Evolutionary conservation across 441 rosid species (phyloP).

Genomic region (Gossypium lobatum): DNA sequence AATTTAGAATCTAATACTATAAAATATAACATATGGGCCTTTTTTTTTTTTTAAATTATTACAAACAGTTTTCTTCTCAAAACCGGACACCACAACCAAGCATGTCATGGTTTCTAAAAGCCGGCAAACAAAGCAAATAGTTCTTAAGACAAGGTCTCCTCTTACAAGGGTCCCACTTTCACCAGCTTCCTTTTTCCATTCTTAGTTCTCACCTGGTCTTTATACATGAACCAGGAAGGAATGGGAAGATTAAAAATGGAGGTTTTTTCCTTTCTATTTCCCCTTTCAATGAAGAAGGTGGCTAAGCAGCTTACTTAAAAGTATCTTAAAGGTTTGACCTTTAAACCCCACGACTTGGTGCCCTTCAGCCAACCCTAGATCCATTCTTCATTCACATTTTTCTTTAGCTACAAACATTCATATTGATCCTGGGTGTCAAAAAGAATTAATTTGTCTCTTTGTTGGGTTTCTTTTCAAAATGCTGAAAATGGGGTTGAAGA

Average conservation of each 20-base stretch:
- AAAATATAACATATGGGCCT: not conserved
- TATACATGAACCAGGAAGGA: not conserved
- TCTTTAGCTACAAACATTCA: not conserved
- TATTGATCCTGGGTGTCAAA: not conserved
- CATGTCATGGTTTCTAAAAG: not conserved
- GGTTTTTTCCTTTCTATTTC: too few species aligned
- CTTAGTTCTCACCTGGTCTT: not conserved
- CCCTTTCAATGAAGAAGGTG: not conserved
- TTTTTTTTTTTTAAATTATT: not conserved
- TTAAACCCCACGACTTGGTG: not conserved
- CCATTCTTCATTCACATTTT: not conserved
- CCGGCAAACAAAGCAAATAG: not conserved
- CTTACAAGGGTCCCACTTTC: not conserved
- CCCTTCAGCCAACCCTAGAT: not conserved
- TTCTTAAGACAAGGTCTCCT: conserved; percentile 1
- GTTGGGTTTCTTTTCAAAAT: conserved; percentile 4
- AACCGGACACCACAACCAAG: not conserved
- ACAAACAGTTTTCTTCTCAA: not conserved
- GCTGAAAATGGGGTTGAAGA: conserved; percentile 29
- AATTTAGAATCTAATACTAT: not conserved
- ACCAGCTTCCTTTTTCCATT: not conserved
- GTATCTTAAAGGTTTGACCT: not conserved
- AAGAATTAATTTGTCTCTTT: not conserved
- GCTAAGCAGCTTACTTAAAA: not conserved
- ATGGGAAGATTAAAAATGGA: not conserved